Percentiles rank a stretch among this genome's conserved stretches.
phyloP scores from a whole-genome alignment of 345 rosid genomes.

The Heritiera fomes region DNA sequence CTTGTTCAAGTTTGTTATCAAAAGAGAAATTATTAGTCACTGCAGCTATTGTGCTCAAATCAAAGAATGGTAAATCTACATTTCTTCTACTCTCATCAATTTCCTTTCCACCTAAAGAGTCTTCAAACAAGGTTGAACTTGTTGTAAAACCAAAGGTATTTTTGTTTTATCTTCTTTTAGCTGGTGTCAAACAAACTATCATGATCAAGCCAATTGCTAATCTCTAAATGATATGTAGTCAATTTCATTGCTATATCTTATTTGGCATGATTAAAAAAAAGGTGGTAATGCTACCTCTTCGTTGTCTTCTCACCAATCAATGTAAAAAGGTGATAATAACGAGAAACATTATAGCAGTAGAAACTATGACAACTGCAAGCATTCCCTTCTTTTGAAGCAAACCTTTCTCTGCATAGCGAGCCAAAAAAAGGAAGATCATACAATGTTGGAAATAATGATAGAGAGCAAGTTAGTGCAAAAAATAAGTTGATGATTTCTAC shows the following conservation, averaged over 20 bases:
- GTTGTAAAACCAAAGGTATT: slow-evolving; percentile 11
- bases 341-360: slow-evolving; percentile 25
- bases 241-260: background rate
- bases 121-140: slow-evolving; percentile 31
- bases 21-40: slow-evolving; percentile 56
- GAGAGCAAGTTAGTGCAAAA: too few relatives aligned
- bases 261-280: background rate
- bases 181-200: slow-evolving; percentile 19
- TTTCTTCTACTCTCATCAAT: slow-evolving; percentile 32
- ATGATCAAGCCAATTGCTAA: background rate
- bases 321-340: slow-evolving; percentile 2
- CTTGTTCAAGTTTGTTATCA: slow-evolving; percentile 63
- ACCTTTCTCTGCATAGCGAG: slow-evolving; percentile 30
- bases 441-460: too few relatives aligned
- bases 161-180: slow-evolving; percentile 23
- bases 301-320: slow-evolving; percentile 33
- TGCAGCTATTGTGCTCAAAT: slow-evolving; percentile 41
- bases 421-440: slow-evolving; percentile 19
- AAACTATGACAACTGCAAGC: slow-evolving; percentile 23
- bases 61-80: slow-evolving; percentile 52
- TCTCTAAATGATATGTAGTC: background rate
- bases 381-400: slow-evolving; percentile 32
- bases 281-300: slow-evolving; percentile 30
- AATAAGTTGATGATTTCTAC: too few relatives aligned
- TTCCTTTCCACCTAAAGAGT: slow-evolving; percentile 33